Percentiles rank a stretch among this genome's conserved stretches.
These are phyloP conservation scores for Plasmodium fragile DNA, from an alignment of 169 alveolate genomes.

Conservation along the genomic window DNA sequence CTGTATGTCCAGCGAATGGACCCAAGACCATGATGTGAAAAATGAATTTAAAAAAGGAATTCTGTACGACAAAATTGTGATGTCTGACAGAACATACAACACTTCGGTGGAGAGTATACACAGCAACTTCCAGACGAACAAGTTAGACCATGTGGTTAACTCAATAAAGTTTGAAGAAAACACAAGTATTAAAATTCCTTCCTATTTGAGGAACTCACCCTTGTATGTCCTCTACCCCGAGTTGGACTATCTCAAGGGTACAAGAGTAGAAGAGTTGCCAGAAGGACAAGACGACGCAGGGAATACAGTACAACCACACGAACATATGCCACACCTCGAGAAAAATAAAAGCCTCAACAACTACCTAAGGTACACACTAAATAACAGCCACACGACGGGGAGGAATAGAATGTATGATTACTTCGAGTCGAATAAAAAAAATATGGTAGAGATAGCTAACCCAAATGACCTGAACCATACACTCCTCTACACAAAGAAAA, in stretches of 20 bases:
- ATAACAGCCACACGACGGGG: conserved; percentile 1
- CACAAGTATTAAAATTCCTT: conserved; percentile 28
- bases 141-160: conserved; percentile 28
- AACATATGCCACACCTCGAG: neutral
- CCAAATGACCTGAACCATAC: conserved; percentile 7
- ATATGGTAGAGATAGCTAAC: conserved; percentile 10
- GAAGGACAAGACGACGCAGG: neutral
- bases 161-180: conserved; percentile 43
- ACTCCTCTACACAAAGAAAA: neutral
- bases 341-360: neutral
- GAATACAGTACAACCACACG: neutral
- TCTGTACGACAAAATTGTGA: conserved; percentile 22
- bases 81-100: conserved; percentile 1
- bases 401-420: conserved; percentile 57
- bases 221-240: conserved; percentile 44
- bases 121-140: conserved; percentile 28
- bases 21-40: neutral
- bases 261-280: neutral
- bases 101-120: conserved; percentile 27
- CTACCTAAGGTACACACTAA: neutral
- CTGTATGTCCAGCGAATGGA: neutral
- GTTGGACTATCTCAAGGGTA: neutral
- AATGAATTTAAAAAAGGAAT: conserved; percentile 23
- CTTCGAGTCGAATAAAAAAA: conserved; percentile 46
- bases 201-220: conserved; percentile 33